Evolutionary conservation across 73 alveolate species (phyloP).

Genomic region (Paramecium bursaria): DNA sequence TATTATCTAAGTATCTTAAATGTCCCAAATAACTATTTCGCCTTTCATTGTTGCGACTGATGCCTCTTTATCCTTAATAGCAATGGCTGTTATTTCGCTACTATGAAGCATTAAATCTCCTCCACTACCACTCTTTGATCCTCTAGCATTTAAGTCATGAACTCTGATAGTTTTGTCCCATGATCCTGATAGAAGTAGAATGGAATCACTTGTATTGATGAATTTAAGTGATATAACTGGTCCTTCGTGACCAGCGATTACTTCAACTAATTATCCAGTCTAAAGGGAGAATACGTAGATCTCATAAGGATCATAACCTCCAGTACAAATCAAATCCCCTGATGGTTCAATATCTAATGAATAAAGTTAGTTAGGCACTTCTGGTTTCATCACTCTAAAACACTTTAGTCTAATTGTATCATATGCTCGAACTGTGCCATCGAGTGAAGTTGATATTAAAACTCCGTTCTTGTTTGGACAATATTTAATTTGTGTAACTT

Average conservation of each 20-base stretch:
- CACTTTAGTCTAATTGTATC: conserved; percentile 85
- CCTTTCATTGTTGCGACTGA: conserved; percentile 92
- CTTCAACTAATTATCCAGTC: conserved; percentile 94
- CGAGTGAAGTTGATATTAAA: conserved; percentile 85
- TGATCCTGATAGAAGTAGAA: conserved; percentile 82
- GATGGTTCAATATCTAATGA: conserved; percentile 89
- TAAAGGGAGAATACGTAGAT: conserved; percentile 89
- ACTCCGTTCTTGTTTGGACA: conserved; percentile 82
- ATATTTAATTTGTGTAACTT: conserved; percentile 88
- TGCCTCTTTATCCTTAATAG: conserved; percentile 86
- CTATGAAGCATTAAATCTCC: conserved; percentile 62
- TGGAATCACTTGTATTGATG: conserved; percentile 76
- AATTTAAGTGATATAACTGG: conserved; percentile 86
- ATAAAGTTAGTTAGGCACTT: conserved; percentile 85
- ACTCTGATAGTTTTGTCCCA: conserved; percentile 96
- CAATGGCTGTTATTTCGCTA: conserved; percentile 66
- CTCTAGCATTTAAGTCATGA: conserved; percentile 88
- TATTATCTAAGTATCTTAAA: conserved; percentile 82
- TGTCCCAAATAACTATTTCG: conserved; percentile 86
- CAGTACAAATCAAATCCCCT: conserved; percentile 91
- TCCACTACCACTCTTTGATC: conserved; percentile 76
- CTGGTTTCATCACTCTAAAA: conserved; percentile 92
- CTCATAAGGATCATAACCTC: conserved; percentile 92
- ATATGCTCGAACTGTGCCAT: conserved; percentile 97
- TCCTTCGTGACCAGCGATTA: conserved; percentile 90